Conservation (phyloP, 129 eudicot genomes). For the Tagetes patula region DNA sequence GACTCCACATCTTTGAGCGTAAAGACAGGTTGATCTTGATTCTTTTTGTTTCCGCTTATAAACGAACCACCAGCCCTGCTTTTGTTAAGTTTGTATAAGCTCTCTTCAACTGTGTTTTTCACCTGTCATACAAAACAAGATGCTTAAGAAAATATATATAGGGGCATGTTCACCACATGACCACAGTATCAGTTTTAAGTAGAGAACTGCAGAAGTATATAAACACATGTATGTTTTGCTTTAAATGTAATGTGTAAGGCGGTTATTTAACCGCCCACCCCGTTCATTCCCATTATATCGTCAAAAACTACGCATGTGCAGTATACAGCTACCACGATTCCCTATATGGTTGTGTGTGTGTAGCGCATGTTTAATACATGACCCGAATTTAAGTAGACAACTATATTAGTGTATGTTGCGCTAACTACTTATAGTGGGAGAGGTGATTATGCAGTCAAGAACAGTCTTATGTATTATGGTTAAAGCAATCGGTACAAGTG, state of each 20-base stretch:
- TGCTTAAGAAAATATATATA: not conserved
- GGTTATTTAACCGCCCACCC: not conserved
- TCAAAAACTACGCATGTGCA: too few relatives aligned
- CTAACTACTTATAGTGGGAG: not conserved
- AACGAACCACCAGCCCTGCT: constrained; percentile 57
- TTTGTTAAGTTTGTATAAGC: constrained; percentile 77
- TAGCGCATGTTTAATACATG: not conserved
- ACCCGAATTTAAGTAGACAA: not conserved
- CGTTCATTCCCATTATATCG: too few relatives aligned
- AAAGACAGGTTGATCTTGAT: constrained; percentile 82
- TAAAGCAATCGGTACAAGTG: not conserved
- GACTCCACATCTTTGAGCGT: constrained; percentile 86
- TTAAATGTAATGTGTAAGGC: not conserved
- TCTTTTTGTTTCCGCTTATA: constrained; percentile 81
- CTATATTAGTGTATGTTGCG: not conserved
- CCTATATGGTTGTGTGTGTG: not conserved
- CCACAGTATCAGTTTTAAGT: not conserved
- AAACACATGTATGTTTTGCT: not conserved
- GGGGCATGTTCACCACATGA: not conserved
- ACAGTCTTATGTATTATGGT: not conserved
- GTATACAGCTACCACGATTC: not conserved
- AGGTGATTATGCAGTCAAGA: not conserved
- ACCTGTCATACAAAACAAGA: constrained; percentile 44
- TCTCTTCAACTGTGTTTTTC: constrained; percentile 90
- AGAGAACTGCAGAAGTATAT: not conserved